These are phyloP conservation scores for Saccharomyces pastorianus DNA, from an alignment of 1,139 yeast genomes.

Conservation along the genomic window DNA sequence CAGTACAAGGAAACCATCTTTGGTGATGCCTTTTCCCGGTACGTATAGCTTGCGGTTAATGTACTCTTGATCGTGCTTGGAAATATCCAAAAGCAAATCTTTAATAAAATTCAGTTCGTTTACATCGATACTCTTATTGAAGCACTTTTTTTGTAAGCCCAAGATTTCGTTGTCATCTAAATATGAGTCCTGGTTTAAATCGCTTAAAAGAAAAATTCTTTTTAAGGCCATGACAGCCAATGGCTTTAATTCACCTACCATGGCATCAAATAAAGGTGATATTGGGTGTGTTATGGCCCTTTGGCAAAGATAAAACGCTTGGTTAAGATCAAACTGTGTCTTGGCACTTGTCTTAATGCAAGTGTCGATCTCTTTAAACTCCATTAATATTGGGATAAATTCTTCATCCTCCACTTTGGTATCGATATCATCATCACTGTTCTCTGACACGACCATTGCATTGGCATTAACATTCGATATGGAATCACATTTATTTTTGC, in stretches of 20 bases:
- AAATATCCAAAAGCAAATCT: slow-evolving; percentile 28
- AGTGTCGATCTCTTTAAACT: slow-evolving; percentile 88
- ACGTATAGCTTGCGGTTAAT: slow-evolving; percentile 16
- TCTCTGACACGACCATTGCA: slow-evolving; percentile 22
- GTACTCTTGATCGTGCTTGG: slow-evolving; percentile 16
- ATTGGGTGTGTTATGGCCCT: slow-evolving; percentile 87
- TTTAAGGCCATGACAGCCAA: slow-evolving; percentile 67
- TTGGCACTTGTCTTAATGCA: slow-evolving; percentile 85
- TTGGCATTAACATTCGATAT: slow-evolving; percentile 14
- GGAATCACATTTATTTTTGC: slow-evolving; percentile 73
- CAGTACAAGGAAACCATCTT: slow-evolving; percentile 65
- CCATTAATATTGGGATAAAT: slow-evolving; percentile 76
- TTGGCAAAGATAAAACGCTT: slow-evolving; percentile 84
- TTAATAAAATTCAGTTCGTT: slow-evolving; percentile 49
- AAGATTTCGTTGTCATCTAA: slow-evolving; percentile 63
- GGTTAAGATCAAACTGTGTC: slow-evolving; percentile 70
- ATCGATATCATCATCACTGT: slow-evolving; percentile 20
- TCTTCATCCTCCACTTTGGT: slow-evolving; percentile 48
- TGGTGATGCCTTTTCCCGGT: slow-evolving; percentile 50
- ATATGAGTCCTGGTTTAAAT: slow-evolving; percentile 82
- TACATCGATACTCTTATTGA: slow-evolving; percentile 49
- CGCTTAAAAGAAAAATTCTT: slow-evolving; percentile 76
- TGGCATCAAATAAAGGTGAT: slow-evolving; percentile 88
- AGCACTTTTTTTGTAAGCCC: slow-evolving; percentile 65
- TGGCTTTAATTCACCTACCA: slow-evolving; percentile 73